Evolutionary conservation across 202 grass and related monocot genomes (phyloP).

Genomic region (Bolboschoenoplectus hybrid): DNA sequence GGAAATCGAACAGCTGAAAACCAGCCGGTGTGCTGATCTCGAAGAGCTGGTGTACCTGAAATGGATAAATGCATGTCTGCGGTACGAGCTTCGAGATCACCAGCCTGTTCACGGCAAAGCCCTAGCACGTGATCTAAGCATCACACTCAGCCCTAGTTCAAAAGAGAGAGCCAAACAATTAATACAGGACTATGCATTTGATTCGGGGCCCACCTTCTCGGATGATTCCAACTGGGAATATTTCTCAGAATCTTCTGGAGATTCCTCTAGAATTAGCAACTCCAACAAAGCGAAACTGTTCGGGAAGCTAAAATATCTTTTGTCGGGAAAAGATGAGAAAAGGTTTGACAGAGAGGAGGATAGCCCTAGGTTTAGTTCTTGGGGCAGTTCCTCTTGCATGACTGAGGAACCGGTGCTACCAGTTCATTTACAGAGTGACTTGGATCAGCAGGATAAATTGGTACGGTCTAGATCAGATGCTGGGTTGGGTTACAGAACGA

Average conservation of each 20-base stretch:
- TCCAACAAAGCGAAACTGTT: slow-evolving; percentile 66
- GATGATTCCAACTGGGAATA: slow-evolving; percentile 69
- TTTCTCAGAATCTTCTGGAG: slow-evolving; percentile 59
- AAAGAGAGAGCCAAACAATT: slow-evolving; percentile 85
- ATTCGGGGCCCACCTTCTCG: slow-evolving; percentile 35
- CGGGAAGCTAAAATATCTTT: slow-evolving; percentile 70
- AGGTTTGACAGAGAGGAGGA: background rate
- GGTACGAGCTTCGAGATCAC: slow-evolving; percentile 87
- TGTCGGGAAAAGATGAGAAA: slow-evolving; percentile 66
- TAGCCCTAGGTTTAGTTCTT: slow-evolving; percentile 21
- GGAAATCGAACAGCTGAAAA: slow-evolving; percentile 73
- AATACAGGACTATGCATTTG: slow-evolving; percentile 79
- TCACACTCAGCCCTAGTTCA: slow-evolving; percentile 74
- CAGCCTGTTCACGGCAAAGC: slow-evolving; percentile 57
- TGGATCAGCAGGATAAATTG: background rate
- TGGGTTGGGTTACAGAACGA: slow-evolving; percentile 25
- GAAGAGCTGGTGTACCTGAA: slow-evolving; percentile 97
- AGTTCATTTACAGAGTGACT: background rate
- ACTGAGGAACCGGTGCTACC: slow-evolving; percentile 6
- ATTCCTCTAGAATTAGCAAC: slow-evolving; percentile 40
- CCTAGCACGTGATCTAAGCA: slow-evolving; percentile 80
- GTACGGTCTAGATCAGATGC: slow-evolving; percentile 35
- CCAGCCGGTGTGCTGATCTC: slow-evolving; percentile 76
- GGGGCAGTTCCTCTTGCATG: slow-evolving; percentile 31
- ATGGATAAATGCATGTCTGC: slow-evolving; percentile 98